Evolutionary conservation across 176 grass and related monocot species (phyloP), one percentile per base, ranked within the genome.

Genomic region (Elymus sibiricus): DNA sequence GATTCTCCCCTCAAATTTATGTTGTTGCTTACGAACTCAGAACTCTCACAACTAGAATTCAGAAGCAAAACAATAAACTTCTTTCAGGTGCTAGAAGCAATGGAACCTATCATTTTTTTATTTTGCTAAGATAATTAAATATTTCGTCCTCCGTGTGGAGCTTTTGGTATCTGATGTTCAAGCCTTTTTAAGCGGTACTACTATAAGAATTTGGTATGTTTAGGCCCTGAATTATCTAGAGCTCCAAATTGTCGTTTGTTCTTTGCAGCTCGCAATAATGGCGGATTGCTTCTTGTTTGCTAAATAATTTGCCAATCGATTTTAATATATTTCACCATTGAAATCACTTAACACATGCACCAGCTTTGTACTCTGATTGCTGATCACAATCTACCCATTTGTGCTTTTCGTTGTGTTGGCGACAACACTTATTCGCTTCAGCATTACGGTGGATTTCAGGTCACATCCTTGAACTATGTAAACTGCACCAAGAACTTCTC

Each of bases 401-500:
- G 35, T 86, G 31, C 77, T 82, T 80, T 67, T 29, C 24, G 34
- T 61, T 69, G 53, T 60, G 70, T 83, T 82, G 68, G 83, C 76
- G 21, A 90, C 10, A 29, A 90, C 37, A 2, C 21, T 82, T 84
- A 95, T 64, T 37, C 29, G 71, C 47, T 82, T 86, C 29, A 49
- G 31, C 69, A 79, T 5, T 64, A 82, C 74, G 17, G 31, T 79
- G 31, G 90, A 6, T 58, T 90, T 84, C 37, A 92, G 15, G 2
- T 90, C 46, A n/a, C 66, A 53, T 81, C 78, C 75, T 72, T 84
- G 56, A 26, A 87, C 86, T 86, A 95, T 88, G 83, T 88, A 87
- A 88, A 90, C 86, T 21, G 90, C 90, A 64, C 93, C 93, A 56
- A 95, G 80, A 80, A 95, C 26, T 90, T 95, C 93, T 63, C 88